Percentiles rank a stretch among this genome's conserved stretches.
These are phyloP conservation scores for Cochlearia excelsa DNA, from an alignment of 345 rosid genomes.

Conservation along the genomic window DNA sequence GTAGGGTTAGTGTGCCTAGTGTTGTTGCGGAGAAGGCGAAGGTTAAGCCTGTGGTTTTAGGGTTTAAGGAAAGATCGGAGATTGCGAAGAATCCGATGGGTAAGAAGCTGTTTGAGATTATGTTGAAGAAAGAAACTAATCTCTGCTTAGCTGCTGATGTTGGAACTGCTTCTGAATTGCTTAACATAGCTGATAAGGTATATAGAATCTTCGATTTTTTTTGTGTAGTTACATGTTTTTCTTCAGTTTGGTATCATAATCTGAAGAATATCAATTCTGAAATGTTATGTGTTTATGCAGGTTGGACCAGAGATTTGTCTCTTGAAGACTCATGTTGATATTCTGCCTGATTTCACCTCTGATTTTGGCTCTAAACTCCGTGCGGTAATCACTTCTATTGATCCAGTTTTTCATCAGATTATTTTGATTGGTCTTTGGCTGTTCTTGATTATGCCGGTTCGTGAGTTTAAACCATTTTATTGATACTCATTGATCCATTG, in stretches of 20 bases:
- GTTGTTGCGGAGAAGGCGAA: slow-evolving; percentile 32
- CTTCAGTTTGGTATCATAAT: not conserved
- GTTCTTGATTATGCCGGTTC: not conserved
- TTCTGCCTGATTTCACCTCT: slow-evolving; percentile 86
- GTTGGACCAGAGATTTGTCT: slow-evolving; percentile 95
- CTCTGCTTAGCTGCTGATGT: slow-evolving; percentile 96
- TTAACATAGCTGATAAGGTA: slow-evolving; percentile 83
- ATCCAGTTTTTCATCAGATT: too few relatives aligned
- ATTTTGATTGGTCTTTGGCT: not conserved
- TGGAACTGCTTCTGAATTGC: slow-evolving; percentile 84
- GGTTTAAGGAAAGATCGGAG: slow-evolving; percentile 62
- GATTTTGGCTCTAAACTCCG: slow-evolving; percentile 90
- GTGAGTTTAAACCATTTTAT: not conserved
- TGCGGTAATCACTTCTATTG: slow-evolving; percentile 40
- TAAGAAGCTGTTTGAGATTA: slow-evolving; percentile 71
- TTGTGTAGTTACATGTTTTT: too few relatives aligned
- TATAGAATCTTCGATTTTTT: not conserved
- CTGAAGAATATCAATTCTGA: not conserved
- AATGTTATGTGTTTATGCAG: slow-evolving; percentile 41
- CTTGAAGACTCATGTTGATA: slow-evolving; percentile 95
- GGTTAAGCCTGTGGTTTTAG: slow-evolving; percentile 46
- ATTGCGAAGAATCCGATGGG: slow-evolving; percentile 71
- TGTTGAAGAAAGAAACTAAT: slow-evolving; percentile 84
- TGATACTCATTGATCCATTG: slow-evolving; percentile 4
- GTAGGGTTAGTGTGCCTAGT: slow-evolving; percentile 60